A percentile compares a stretch with the other conserved stretches of the same genome.
phyloP scores from a whole-genome alignment of 2,329 filamentous ascomycete species.

The Falciphora oryzae region DNA sequence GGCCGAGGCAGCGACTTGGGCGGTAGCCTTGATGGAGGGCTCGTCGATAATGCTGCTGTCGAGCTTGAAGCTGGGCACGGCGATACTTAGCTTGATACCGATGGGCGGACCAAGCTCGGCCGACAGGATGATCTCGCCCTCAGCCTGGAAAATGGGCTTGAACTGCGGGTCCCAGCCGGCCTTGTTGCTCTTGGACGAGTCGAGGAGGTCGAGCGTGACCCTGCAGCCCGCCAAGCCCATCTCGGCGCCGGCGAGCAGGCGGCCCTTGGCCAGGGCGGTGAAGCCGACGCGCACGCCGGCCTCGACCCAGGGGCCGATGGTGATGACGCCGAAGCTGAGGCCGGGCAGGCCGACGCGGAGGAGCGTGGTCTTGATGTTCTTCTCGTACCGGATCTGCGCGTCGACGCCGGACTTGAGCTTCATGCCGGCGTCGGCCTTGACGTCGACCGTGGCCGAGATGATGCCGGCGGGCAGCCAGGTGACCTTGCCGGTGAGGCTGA shows the following conservation, averaged over 20 bases:
- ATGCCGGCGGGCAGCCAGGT: conserved; percentile 20
- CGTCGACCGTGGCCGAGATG: conserved; percentile 21
- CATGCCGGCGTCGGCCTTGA: conserved; percentile 22
- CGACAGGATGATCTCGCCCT: conserved; percentile 21
- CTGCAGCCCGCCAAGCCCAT: conserved; percentile 22
- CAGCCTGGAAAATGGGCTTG: conserved; percentile 23
- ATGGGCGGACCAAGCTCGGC: conserved; percentile 24
- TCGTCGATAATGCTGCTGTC: conserved; percentile 21
- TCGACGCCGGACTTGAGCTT: conserved; percentile 26
- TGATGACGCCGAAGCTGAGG: conserved; percentile 21
- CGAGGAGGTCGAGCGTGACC: conserved; percentile 20
- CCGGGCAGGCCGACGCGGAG: conserved; percentile 21
- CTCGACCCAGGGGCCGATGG: conserved; percentile 21
- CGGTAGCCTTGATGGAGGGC: conserved; percentile 22
- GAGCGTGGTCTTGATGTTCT: conserved; percentile 19
- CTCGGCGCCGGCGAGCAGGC: conserved; percentile 25
- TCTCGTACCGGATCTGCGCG: conserved; percentile 18
- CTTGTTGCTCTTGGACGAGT: conserved; percentile 16
- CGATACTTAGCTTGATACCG: conserved; percentile 20
- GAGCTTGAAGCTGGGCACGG: conserved; percentile 18
- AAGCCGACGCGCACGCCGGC: conserved; percentile 20
- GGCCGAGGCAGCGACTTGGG: conserved; percentile 17
- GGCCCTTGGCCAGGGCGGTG: conserved; percentile 20
- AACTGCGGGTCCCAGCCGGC: conserved; percentile 23
- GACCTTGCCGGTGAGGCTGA: conserved; percentile 22